Conservation (phyloP, 1,139 yeast genomes). For the Zygoascus meyerae region DNA sequence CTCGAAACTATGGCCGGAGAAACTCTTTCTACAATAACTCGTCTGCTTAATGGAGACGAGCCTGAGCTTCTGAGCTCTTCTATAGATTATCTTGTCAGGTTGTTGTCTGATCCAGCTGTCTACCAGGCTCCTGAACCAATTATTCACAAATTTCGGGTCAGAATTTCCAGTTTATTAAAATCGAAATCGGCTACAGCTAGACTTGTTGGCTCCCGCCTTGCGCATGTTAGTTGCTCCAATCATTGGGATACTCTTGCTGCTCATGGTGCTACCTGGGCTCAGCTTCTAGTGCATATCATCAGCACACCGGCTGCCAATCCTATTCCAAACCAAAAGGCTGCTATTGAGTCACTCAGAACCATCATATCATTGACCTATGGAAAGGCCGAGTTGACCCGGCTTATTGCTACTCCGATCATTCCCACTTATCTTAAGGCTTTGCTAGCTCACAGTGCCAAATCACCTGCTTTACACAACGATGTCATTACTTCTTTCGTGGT, state of each 20-base stretch:
- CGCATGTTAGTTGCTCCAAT: conserved; percentile 24
- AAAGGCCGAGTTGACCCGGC: conserved; percentile 80
- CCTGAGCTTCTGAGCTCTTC: neutral
- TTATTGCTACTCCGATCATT: conserved; percentile 73
- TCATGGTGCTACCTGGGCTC: conserved; percentile 57
- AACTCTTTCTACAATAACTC: neutral
- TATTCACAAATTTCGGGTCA: conserved; percentile 32
- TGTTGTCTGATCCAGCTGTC: conserved; percentile 3
- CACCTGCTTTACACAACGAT: conserved; percentile 36
- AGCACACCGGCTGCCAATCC: conserved; percentile 45
- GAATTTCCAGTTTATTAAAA: conserved; percentile 36
- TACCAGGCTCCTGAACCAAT: conserved; percentile 23
- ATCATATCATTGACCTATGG: conserved; percentile 60
- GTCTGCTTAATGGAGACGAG: conserved; percentile 4
- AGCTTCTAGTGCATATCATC: conserved; percentile 49
- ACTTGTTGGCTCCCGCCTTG: conserved; percentile 34
- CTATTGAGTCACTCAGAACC: conserved; percentile 44
- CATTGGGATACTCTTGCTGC: conserved; percentile 31
- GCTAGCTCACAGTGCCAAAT: conserved; percentile 35
- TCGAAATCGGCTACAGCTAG: conserved; percentile 28
- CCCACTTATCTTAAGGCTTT: conserved; percentile 55
- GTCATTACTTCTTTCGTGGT: conserved; percentile 46
- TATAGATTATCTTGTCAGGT: neutral
- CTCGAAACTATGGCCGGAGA: neutral
- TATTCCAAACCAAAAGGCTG: conserved; percentile 43